A percentile compares a stretch with the other conserved stretches of the same genome.
Evolutionary conservation across 208 protist species (phyloP).

Genomic region (Leishmania major): DNA sequence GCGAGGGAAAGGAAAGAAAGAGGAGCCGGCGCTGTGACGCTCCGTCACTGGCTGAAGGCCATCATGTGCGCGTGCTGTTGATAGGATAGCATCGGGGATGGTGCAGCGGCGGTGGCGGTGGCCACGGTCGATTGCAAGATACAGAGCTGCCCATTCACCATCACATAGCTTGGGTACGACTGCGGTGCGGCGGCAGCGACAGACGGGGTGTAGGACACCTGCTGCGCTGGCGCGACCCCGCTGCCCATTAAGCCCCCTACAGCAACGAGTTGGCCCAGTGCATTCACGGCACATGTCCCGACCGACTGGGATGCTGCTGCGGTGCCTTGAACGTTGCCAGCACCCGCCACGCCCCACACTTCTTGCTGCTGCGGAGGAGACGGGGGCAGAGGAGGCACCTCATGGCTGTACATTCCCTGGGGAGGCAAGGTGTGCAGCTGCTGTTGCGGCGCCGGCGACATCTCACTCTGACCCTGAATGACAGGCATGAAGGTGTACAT

Average conservation of each 20-base stretch:
- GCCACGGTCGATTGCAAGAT: background rate
- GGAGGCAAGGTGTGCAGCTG: background rate
- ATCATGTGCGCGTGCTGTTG: conserved; percentile 14
- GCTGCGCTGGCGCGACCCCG: background rate
- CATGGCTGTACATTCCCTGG: background rate
- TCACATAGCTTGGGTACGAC: conserved; percentile 10
- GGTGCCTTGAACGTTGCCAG: background rate
- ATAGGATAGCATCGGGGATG: background rate
- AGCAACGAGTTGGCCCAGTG: conserved; percentile 19
- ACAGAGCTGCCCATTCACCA: conserved; percentile 22
- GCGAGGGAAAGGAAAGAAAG: conserved; percentile 10
- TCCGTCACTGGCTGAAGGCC: background rate
- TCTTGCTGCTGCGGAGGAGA: background rate
- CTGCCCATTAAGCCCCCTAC: background rate
- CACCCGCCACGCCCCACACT: background rate
- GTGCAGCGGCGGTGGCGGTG: background rate
- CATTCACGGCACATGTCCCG: conserved; percentile 19
- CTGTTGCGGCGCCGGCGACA: background rate
- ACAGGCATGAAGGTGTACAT: conserved; percentile 5
- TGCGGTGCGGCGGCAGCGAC: background rate
- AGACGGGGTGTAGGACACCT: background rate
- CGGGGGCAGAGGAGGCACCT: background rate
- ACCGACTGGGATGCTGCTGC: background rate
- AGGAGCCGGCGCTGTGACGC: background rate
- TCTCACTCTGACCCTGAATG: background rate